These are phyloP conservation scores for Gryganskiella cystojenkinii DNA, from an alignment of 192 early-diverging fungal species.

Conservation along the genomic window DNA sequence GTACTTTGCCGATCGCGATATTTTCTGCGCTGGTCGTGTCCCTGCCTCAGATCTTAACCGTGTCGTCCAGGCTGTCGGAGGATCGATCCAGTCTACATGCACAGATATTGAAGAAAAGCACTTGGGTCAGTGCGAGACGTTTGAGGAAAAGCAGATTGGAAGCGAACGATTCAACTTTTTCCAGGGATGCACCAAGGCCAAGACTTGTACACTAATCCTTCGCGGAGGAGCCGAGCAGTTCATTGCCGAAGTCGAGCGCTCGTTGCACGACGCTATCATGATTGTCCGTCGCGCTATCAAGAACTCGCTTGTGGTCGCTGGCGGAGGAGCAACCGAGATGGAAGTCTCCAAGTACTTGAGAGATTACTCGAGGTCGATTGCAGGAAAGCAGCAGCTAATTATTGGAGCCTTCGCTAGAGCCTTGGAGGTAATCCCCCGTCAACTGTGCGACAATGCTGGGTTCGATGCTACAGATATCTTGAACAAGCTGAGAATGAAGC, in stretches of 20 bases:
- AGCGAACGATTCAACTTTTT: slow-evolving; percentile 98
- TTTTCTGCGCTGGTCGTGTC: slow-evolving; percentile 99
- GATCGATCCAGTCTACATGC: slow-evolving; percentile 90
- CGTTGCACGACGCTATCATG: slow-evolving; percentile 99
- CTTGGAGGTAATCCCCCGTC: slow-evolving; percentile 97
- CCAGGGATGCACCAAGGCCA: slow-evolving; percentile 91
- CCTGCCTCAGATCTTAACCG: slow-evolving; percentile 92
- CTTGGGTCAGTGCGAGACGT: slow-evolving; percentile 88
- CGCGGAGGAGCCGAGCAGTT: slow-evolving; percentile 99
- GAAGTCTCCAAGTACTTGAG: slow-evolving; percentile 95
- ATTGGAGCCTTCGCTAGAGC: slow-evolving; percentile 95
- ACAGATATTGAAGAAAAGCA: slow-evolving; percentile 84
- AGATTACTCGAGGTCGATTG: slow-evolving; percentile 91
- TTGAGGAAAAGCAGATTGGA: slow-evolving; percentile 98
- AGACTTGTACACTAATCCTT: slow-evolving; percentile 95
- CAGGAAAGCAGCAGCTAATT: slow-evolving; percentile 99
- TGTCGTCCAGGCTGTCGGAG: slow-evolving; percentile 95
- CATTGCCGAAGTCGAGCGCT: slow-evolving; percentile 98
- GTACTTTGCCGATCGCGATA: slow-evolving; percentile 99
- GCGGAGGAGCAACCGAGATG: slow-evolving; percentile 99
- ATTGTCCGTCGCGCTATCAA: slow-evolving; percentile 98
- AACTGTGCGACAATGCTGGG: slow-evolving; percentile 98
- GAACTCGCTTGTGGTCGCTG: slow-evolving; percentile 96
- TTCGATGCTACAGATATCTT: slow-evolving; percentile 98
- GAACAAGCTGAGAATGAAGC: slow-evolving; percentile 95